Percentiles rank a stretch among this genome's conserved stretches.
Conservation (phyloP, 2,329 filamentous ascomycete genomes). For the Taxawa tesnikishii region DNA sequence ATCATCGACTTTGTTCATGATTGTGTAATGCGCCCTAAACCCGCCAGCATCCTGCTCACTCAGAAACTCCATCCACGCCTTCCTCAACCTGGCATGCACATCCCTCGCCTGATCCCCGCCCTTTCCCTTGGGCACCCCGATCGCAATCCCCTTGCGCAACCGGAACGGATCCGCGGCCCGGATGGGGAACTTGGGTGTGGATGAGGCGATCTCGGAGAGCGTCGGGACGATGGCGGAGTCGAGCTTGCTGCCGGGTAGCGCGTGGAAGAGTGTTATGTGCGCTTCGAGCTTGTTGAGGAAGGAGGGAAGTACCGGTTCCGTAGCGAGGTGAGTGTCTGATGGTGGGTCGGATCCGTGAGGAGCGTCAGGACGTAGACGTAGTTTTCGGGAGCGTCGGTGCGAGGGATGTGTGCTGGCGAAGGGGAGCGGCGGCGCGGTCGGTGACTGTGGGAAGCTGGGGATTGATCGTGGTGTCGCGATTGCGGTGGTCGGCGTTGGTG, state of each 20-base stretch:
- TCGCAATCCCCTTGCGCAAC: slow-evolving; percentile 27
- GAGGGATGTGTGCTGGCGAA: slow-evolving; percentile 16
- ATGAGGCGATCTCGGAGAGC: slow-evolving; percentile 17
- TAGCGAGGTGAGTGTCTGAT: slow-evolving; percentile 25
- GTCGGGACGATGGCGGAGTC: slow-evolving; percentile 20
- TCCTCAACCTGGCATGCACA: slow-evolving; percentile 23
- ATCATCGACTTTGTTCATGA: slow-evolving; percentile 36
- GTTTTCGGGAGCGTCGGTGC: slow-evolving; percentile 19
- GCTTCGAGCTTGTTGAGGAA: slow-evolving; percentile 29
- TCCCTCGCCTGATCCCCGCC: slow-evolving; percentile 17
- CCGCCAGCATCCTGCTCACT: slow-evolving; percentile 30
- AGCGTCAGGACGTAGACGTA: slow-evolving; percentile 31
- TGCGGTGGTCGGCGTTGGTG: too few relatives aligned
- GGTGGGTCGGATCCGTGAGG: slow-evolving; percentile 23
- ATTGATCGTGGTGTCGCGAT: too few relatives aligned
- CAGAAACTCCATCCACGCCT: slow-evolving; percentile 24
- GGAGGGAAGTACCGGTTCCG: slow-evolving; percentile 29
- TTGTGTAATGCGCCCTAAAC: slow-evolving; percentile 30
- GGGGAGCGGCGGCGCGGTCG: too few relatives aligned
- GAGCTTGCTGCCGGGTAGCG: slow-evolving; percentile 28
- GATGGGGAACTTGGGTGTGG: slow-evolving; percentile 23
- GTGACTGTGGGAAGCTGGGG: too few relatives aligned
- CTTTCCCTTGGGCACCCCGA: slow-evolving; percentile 21
- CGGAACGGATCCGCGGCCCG: slow-evolving; percentile 26
- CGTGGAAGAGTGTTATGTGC: slow-evolving; percentile 34